Base-by-base conservation (phyloP, 2,329 filamentous ascomycete genomes). In the Penicillium olsonii region DNA sequence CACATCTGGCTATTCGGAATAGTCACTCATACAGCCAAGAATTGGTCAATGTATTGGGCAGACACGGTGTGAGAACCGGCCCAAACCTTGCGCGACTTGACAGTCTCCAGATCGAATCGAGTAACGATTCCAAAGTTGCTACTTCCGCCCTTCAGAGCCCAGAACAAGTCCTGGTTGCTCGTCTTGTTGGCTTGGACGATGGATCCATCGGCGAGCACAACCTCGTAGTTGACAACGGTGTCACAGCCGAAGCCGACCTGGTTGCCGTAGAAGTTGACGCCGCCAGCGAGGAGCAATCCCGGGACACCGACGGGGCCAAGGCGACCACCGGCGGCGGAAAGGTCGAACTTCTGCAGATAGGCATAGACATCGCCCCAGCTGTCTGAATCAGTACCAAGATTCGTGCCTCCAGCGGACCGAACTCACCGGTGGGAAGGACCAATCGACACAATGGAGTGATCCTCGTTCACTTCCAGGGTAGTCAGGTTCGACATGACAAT, bases 111-210 rank as follows among this genome's bases (percentile, higher is more conserved):
- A 41, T 73, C 70, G 42, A 75, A 74, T 3, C 68, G 61, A 1
- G 72, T 74, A 12, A 75, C 72, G 4, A 75, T 56, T 3, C 72
- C 73, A 42, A 75, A 75, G 55, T 75, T 75, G 48, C 62, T 69
- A 47, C 66, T 68, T n/a, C 73, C 73, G 3, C 73, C 73, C 53
- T 75, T 75, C 33, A 76, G 54, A 18, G 73, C 73, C 38, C 60
- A 62, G 55, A 63, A 75, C 2, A 76, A 65, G 41, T 75, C 71
- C 4, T 60, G 42, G 33, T 61, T 42, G 37, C 29, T 44, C 5
- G 39, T 64, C 53, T 40, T 60, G 61, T 48, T 75, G 12, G 66
- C 74, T 20, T 74, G 59, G 24, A 71, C 60, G 17, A 75, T 53
- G 2, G 63, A 55, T 6, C 71, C 72, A 37, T 61, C 61, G n/a